Evolutionary conservation across 441 rosid species (phyloP), one percentile per base, ranked within the genome.

Genomic region (Biscutella laevigata): DNA sequence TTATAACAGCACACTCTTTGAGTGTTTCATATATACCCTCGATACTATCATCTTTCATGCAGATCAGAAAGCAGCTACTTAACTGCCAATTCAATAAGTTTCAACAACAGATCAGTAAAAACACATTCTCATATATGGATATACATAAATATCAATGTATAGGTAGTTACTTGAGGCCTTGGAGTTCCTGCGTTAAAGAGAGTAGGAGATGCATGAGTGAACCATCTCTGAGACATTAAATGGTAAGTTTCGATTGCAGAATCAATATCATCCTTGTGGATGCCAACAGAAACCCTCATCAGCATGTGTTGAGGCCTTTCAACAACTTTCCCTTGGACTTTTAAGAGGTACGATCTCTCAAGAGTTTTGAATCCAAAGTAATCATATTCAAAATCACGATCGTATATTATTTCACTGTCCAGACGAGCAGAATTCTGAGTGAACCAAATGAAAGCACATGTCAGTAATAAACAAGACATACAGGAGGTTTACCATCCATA

Each of bases 221-320:
- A 86, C 97, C 95, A 86, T 17, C 97, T 60, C 41, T 86, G 95
- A 46, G 97, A 89, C 95, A 89, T 89, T 74, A 83, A 64, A 57
- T 86, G 95, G 66, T 89, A 89, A 13, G 97, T 86, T 61, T 65
- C 63, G 71, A 89, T 72, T 2, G 51, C 84, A 42, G 88, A 83
- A 38, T 83, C 97, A 57, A 86, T 68, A 57, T 86, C 91, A 52
- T 77, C 79, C 55, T 76, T 86, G 67, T 86, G 97, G 44, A 89
- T 80, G 9, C 95, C 97, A 72, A 86, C 95, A 62, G 91, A 61
- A 51, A 86, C 97, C 77, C 97, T 89, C 95, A 89, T 89, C 60
- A 89, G 66, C 97, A 89, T 83, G 71, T 89, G 95, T 27, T 86
- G 97, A 37, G 95, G 97, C 56, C 97, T 86, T 52, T 86, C 97